Percentiles rank a stretch among this genome's conserved stretches.
These are phyloP conservation scores for Orbilia oligospora DNA, from an alignment of 2,329 filamentous ascomycete species.

Conservation along the genomic window DNA sequence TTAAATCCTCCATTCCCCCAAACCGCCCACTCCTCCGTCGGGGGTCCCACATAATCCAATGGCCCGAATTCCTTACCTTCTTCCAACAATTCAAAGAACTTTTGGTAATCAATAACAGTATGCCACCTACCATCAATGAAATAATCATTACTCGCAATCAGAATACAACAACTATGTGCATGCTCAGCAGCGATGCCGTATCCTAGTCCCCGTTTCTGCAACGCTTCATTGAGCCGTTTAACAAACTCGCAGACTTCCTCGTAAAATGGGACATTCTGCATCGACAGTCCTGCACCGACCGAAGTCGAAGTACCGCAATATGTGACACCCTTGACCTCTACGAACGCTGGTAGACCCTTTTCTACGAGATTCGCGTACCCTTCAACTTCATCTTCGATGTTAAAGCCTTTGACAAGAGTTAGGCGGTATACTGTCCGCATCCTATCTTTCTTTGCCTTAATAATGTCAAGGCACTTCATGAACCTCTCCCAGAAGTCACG, in stretches of 20 bases:
- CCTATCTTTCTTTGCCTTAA: conserved; percentile 83
- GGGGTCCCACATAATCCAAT: conserved; percentile 88
- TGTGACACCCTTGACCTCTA: conserved; percentile 96
- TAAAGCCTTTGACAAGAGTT: conserved; percentile 97
- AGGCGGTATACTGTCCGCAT: conserved; percentile 95
- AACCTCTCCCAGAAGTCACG: conserved; percentile 98
- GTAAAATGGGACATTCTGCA: conserved; percentile 98
- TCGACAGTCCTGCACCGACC: conserved; percentile 87
- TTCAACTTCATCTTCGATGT: conserved; percentile 90
- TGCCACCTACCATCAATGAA: conserved; percentile 83
- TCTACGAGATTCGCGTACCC: conserved; percentile 93
- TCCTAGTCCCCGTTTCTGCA: conserved; percentile 78
- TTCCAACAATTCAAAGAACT: conserved; percentile 88
- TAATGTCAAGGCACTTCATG: conserved; percentile 88
- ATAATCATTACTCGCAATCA: conserved; percentile 88
- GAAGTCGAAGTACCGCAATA: conserved; percentile 94
- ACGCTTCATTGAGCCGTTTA: conserved; percentile 77
- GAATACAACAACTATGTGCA: conserved; percentile 91
- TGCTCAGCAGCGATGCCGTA: conserved; percentile 97
- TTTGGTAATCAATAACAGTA: conserved; percentile 89
- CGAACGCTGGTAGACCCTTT: conserved; percentile 87
- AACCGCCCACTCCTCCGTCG: conserved; percentile 92
- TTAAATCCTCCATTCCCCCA: conserved; percentile 97
- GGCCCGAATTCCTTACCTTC: conserved; percentile 82
- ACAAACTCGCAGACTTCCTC: conserved; percentile 90